Percentiles rank a stretch among this genome's conserved stretches.
These are phyloP conservation scores for Pseudomassariella vexata DNA, from an alignment of 2,329 filamentous ascomycete genomes.

Conservation along the genomic window DNA sequence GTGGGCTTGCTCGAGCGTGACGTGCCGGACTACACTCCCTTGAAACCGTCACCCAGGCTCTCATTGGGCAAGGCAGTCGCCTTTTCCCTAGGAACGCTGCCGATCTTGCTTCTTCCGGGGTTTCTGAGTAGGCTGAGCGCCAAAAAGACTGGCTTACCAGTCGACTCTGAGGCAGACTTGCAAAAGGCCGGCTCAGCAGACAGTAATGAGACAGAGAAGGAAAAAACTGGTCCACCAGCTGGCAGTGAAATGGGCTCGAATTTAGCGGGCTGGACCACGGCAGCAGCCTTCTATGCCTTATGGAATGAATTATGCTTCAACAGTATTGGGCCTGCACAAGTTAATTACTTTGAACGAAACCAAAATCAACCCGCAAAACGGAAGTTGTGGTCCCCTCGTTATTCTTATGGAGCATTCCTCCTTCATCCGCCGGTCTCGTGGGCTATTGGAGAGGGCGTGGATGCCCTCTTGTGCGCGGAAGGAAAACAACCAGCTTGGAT, in stretches of 20 bases:
- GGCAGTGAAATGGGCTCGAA: neutral
- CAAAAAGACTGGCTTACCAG: neutral
- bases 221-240: neutral
- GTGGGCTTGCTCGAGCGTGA: conserved; percentile 2
- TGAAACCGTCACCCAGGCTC: neutral
- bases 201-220: no score
- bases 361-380: conserved; percentile 2
- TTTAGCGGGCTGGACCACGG: conserved; percentile 3
- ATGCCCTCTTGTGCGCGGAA: conserved; percentile 3
- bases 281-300: conserved; percentile 2
- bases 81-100: conserved; percentile 1
- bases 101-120: neutral
- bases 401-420: conserved; percentile 5
- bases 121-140: neutral
- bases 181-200: neutral
- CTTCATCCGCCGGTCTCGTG: conserved; percentile 6
- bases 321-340: conserved; percentile 1
- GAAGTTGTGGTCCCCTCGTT: conserved; percentile 5
- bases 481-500: conserved; percentile 3
- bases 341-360: conserved; percentile 1
- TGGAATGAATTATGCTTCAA: conserved; percentile 6
- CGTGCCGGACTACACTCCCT: neutral
- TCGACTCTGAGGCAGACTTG: neutral
- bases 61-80: conserved; percentile 3
- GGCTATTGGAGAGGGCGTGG: conserved; percentile 1